Evolutionary conservation across 1,139 yeast species (phyloP).

Genomic region (Diutina ranongensis): DNA sequence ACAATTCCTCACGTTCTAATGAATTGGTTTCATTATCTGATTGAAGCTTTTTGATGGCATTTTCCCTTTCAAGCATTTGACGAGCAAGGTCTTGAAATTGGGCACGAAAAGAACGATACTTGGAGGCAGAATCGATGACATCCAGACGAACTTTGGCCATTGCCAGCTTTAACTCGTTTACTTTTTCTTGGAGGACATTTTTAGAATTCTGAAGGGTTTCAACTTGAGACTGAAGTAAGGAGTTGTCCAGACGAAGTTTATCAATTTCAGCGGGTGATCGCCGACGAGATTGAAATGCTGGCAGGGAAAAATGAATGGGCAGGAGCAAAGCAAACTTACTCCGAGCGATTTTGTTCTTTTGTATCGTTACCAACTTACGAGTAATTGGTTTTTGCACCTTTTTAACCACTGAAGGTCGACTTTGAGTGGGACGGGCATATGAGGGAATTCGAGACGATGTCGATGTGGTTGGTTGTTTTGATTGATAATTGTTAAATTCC

Average conservation of each 20-base stretch:
- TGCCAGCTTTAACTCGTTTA: not conserved
- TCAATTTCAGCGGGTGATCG: not conserved
- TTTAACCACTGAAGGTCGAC: not conserved
- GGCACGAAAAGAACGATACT: not conserved
- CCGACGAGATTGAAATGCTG: not conserved
- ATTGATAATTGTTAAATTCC: not conserved
- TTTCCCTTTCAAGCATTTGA: slow-evolving; percentile 1
- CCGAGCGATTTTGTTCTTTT: not conserved
- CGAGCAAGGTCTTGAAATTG: not conserved
- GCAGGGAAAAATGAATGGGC: not conserved
- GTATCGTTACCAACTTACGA: not conserved
- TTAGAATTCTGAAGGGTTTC: not conserved
- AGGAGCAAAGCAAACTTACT: not conserved
- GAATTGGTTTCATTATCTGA: not conserved
- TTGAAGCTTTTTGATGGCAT: not conserved
- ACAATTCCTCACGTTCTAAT: not conserved
- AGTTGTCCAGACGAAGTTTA: not conserved
- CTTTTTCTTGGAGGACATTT: not conserved
- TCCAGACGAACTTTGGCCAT: not conserved
- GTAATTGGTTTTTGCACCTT: not conserved
- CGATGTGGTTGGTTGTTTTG: slow-evolving; percentile 1
- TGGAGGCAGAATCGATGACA: not conserved
- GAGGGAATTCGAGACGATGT: not conserved
- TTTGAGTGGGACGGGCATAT: not conserved
- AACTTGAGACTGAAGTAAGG: not conserved